Percentiles rank a stretch among this genome's conserved stretches.
Evolutionary conservation across 768 basidiomycete genomes (phyloP).

Genomic region (Suillus cothurnatus): DNA sequence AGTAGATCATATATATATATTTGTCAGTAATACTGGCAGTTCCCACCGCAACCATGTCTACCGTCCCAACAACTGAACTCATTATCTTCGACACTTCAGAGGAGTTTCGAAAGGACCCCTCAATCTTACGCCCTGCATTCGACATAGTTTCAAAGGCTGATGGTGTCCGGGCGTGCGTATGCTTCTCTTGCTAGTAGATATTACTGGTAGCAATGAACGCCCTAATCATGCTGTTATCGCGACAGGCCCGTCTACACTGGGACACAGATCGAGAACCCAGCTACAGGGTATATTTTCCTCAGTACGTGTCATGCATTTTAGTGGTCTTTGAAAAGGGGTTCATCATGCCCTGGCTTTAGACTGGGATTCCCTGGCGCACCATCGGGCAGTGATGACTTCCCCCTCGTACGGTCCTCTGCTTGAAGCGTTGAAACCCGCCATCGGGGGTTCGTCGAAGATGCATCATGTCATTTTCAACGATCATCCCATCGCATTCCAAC

Average conservation of each 20-base stretch:
- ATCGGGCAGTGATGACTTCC: constrained; percentile 14
- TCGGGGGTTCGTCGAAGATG: constrained; percentile 16
- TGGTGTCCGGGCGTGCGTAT: too few species aligned
- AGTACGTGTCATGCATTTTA: too few species aligned
- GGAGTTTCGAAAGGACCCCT: constrained; percentile 12
- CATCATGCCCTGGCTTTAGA: constrained; percentile 16
- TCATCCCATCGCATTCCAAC: constrained; percentile 16
- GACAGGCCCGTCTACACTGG: too few species aligned
- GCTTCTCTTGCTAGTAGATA: too few species aligned
- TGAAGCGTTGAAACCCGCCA: constrained; percentile 8
- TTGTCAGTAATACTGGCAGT: too few species aligned
- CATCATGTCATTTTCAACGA: constrained; percentile 25
- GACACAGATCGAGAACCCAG: too few species aligned
- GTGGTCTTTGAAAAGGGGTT: not conserved
- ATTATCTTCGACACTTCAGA: constrained; percentile 14
- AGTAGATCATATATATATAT: too few species aligned
- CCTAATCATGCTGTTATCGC: too few species aligned
- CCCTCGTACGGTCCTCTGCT: constrained; percentile 11
- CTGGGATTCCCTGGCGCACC: constrained; percentile 20
- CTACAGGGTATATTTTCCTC: too few species aligned
- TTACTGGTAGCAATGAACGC: too few species aligned
- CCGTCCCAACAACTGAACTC: constrained; percentile 25
- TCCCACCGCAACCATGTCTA: not conserved
- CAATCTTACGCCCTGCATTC: constrained; percentile 7
- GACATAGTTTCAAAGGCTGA: too few species aligned